Percentiles rank a stretch among this genome's conserved stretches.
Conservation (phyloP, 305 asterid species). For the Coffea humblotiana region DNA sequence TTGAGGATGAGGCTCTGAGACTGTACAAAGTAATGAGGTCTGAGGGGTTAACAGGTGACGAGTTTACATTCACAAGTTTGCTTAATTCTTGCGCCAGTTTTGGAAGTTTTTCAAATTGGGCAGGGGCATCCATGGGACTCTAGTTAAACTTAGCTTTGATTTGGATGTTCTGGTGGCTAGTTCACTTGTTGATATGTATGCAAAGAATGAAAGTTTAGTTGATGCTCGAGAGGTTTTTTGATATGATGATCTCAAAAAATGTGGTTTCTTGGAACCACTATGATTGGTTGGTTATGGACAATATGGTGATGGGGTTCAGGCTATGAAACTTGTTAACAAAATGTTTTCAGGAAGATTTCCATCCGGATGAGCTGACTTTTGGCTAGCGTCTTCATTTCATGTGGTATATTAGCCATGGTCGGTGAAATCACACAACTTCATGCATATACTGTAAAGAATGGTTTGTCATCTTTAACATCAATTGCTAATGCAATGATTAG, state of each 20-base stretch:
- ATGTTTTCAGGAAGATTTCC: constrained; percentile 32
- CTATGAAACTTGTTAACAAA: constrained; percentile 25
- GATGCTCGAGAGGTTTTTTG: constrained; percentile 36
- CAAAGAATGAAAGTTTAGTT: constrained; percentile 21
- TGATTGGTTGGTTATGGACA: constrained; percentile 44
- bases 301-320: constrained; percentile 30
- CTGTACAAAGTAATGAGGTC: constrained; percentile 29
- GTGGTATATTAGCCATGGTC: constrained; percentile 30
- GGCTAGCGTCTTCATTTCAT: constrained; percentile 37
- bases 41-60: constrained; percentile 34
- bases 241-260: constrained; percentile 31
- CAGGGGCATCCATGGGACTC: constrained; percentile 31
- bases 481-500: constrained; percentile 32
- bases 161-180: constrained; percentile 32
- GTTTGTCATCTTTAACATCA: constrained; percentile 23
- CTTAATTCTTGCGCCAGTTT: constrained; percentile 32
- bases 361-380: constrained; percentile 37
- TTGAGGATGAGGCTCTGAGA: constrained; percentile 24
- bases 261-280: constrained; percentile 38
- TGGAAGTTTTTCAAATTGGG: constrained; percentile 24
- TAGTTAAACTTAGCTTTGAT: constrained; percentile 21
- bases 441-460: constrained; percentile 27
- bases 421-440: constrained; percentile 32
- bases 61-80: constrained; percentile 33
- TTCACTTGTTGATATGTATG: constrained; percentile 42